Evolutionary conservation across 176 grass and related monocot genomes (phyloP), one percentile per base, ranked within the genome.

Genomic region (Raddia guianensis): DNA sequence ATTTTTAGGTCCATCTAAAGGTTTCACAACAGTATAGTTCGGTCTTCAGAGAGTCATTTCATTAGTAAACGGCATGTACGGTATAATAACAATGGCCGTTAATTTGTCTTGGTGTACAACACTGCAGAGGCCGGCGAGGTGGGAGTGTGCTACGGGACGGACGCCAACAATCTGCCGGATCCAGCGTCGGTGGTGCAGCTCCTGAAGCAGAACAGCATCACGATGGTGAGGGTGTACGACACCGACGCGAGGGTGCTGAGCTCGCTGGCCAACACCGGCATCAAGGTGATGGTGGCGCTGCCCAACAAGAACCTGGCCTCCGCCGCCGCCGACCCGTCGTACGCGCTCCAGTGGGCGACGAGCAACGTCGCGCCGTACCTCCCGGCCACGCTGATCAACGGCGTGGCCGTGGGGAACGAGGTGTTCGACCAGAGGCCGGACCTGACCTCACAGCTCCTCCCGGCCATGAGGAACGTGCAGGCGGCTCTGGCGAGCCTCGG

Each of bases 341-440:
- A 70, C 59, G 90, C 93, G 12, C 8, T 85, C 32, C 49, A 9
- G 49, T 92, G 93, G 90, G 87, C 66, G 53, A 72, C 52, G 66
- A 12, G 44, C 33, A 88, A 76, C 49, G 76, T 96, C 2, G 61
- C 44, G 1, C 70, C 65, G 1, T 84, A 86, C 85, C 79, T 83
- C 71, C 93, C 90, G 1, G 79, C 85, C 34, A 96, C 93, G 11
- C 82, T 55, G 44, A 92, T 96, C 79, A 43, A 70, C 20, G 63
- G 75, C 76, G 80, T 96, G 0, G 83, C 87, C 15, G 90, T 96
- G 2, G 93, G 90, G 13, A 96, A 96, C 70, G 90, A 96, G 82
- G 93, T 96, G 48, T 92, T 96, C 71, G 66, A 81, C 43, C 5
- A 81, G 32, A 60, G 85, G 1, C 44, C 46, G 5, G 76, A 82